Evolutionary conservation across 495 filamentous ascomycete species (phyloP).

Genomic region (Melanomma pulvis-pyrius): DNA sequence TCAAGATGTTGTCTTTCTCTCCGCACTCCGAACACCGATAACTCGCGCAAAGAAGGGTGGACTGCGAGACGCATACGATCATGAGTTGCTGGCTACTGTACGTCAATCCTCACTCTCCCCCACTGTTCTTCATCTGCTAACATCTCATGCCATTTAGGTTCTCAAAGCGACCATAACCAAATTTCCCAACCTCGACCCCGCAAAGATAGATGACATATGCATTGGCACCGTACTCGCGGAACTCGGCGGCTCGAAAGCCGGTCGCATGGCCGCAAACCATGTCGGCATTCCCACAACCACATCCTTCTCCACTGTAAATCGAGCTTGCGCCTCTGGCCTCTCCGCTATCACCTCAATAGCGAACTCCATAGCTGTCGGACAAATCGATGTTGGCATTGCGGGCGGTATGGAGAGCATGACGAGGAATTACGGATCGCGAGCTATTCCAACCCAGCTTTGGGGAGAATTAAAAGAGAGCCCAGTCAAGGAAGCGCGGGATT

Average conservation of each 20-base stretch:
- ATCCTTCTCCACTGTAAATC: constrained; percentile 81
- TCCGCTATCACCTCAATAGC: constrained; percentile 72
- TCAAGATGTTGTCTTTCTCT: constrained; percentile 76
- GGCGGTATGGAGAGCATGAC: constrained; percentile 96
- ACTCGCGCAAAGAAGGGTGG: constrained; percentile 59
- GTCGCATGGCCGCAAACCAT: constrained; percentile 86
- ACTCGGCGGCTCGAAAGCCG: constrained; percentile 88
- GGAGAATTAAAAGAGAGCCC: constrained; percentile 64
- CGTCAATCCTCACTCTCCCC: neutral
- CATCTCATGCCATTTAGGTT: constrained; percentile 44
- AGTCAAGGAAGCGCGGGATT: constrained; percentile 74
- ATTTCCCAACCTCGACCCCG: constrained; percentile 73
- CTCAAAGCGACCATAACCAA: constrained; percentile 77
- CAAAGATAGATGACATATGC: constrained; percentile 74
- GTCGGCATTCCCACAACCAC: constrained; percentile 74
- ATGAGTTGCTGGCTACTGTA: constrained; percentile 77
- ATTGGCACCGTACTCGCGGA: constrained; percentile 88
- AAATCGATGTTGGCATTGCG: constrained; percentile 77
- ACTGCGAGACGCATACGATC: constrained; percentile 86
- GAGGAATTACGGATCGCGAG: constrained; percentile 77
- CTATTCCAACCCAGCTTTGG: constrained; percentile 84
- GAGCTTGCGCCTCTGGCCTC: constrained; percentile 79
- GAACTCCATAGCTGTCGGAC: constrained; percentile 69
- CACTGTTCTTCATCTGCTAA: neutral
- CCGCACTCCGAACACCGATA: constrained; percentile 48